Evolutionary conservation across 2,329 filamentous ascomycete genomes (phyloP).

Genomic region (Botrytis sinoallii): DNA sequence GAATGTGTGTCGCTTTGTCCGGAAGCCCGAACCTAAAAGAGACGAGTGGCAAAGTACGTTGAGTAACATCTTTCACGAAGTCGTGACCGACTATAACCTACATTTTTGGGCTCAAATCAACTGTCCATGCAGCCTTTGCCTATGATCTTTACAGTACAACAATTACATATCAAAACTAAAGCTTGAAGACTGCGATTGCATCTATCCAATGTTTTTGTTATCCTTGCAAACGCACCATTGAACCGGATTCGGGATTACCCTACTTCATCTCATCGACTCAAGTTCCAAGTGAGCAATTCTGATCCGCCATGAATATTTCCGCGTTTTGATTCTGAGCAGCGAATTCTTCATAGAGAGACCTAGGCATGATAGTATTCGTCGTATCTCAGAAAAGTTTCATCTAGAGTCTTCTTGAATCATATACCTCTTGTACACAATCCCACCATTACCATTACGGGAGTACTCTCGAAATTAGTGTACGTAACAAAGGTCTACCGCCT

Average conservation of each 20-base stretch:
- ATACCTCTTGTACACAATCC: background rate
- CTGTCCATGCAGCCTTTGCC: too few relatives aligned
- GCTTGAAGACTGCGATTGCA: background rate
- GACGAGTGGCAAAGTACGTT: background rate
- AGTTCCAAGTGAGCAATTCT: background rate
- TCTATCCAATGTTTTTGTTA: background rate
- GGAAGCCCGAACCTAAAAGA: background rate
- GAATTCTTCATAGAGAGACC: background rate
- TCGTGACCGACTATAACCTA: background rate
- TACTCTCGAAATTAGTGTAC: too few relatives aligned
- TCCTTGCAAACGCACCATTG: background rate
- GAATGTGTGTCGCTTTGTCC: background rate
- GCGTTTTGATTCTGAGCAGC: background rate
- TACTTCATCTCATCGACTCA: background rate
- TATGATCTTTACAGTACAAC: background rate
- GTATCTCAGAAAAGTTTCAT: too few relatives aligned
- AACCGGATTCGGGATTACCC: background rate
- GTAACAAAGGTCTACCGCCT: background rate
- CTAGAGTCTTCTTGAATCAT: background rate
- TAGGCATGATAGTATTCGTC: background rate
- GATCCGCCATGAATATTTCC: background rate
- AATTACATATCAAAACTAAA: background rate
- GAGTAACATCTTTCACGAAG: background rate
- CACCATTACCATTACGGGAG: background rate
- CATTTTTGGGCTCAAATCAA: background rate